Percentiles rank a stretch among this genome's conserved stretches.
phyloP scores from a whole-genome alignment of 768 basidiomycete genomes.

The Termitomyces sp. region DNA sequence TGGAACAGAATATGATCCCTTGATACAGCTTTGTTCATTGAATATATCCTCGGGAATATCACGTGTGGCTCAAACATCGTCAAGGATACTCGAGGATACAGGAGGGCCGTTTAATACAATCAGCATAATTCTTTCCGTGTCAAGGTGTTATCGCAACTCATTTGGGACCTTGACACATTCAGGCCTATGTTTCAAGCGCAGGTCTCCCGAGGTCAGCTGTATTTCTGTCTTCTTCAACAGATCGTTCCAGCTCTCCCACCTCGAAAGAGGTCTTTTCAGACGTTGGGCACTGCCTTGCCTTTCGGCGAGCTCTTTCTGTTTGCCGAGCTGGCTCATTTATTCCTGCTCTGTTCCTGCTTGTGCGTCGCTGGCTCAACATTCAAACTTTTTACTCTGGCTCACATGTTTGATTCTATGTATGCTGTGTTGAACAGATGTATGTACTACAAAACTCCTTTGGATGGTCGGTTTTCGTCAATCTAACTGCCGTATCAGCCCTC shows the following conservation, averaged over 20 bases:
- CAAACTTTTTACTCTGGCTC: neutral
- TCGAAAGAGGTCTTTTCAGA: too few species aligned
- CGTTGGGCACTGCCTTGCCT: neutral
- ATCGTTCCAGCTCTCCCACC: too few species aligned
- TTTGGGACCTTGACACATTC: too few species aligned
- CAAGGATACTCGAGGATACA: too few species aligned
- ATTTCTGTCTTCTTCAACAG: too few species aligned
- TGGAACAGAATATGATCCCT: neutral
- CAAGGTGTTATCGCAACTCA: too few species aligned
- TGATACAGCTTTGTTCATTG: neutral
- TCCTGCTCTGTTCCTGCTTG: neutral
- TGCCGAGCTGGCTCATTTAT: neutral
- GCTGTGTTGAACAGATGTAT: neutral
- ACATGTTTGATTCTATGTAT: too few species aligned
- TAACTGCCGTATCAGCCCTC: neutral
- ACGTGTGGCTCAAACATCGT: too few species aligned
- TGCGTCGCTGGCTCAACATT: neutral
- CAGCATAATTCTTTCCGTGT: too few species aligned
- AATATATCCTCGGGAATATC: neutral
- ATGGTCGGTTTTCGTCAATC: neutral
- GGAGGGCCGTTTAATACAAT: too few species aligned
- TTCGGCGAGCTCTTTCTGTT: neutral
- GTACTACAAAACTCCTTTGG: neutral
- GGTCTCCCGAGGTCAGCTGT: too few species aligned
- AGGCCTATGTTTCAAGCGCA: too few species aligned